These are phyloP conservation scores for Globisporangium heterothallicum DNA, from an alignment of 352 stramenopile species.

Conservation along the genomic window DNA sequence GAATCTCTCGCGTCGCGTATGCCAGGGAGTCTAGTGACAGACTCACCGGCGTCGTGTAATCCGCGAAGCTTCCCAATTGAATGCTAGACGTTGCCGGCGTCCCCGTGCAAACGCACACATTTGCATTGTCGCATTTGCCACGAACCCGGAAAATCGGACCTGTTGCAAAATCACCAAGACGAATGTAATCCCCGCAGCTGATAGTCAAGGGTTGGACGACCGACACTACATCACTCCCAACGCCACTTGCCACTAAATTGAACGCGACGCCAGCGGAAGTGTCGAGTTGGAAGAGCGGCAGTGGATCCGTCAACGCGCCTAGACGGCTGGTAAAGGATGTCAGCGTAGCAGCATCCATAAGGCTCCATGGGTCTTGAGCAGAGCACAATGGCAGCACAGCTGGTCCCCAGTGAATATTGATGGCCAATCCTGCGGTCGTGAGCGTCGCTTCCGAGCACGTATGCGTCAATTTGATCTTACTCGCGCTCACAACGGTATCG, in stretches of 20 bases:
- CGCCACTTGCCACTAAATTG: conserved; percentile 25
- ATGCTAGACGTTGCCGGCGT: conserved; percentile 21
- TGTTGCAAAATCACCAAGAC: conserved; percentile 36
- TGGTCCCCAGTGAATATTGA: conserved; percentile 63
- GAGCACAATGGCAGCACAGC: conserved; percentile 62
- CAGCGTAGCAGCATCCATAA: conserved; percentile 24
- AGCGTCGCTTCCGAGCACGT: conserved; percentile 23
- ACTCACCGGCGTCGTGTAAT: conserved; percentile 36
- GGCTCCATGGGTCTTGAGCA: conserved; percentile 38
- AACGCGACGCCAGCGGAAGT: conserved; percentile 35
- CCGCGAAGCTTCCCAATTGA: conserved; percentile 38
- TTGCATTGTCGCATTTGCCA: conserved; percentile 43
- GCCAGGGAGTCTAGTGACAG: conserved; percentile 34
- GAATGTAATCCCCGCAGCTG: conserved; percentile 62
- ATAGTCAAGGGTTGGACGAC: conserved; percentile 31
- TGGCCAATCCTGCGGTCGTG: conserved; percentile 8
- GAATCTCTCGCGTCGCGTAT: conserved; percentile 56
- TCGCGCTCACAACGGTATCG: conserved; percentile 12
- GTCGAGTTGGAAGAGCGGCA: conserved; percentile 57
- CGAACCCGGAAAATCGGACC: conserved; percentile 56
- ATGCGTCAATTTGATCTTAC: conserved; percentile 25
- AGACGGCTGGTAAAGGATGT: conserved; percentile 23
- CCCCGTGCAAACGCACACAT: conserved; percentile 35
- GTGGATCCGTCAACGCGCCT: conserved; percentile 28
- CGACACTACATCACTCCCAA: conserved; percentile 28